Conservation (phyloP, 768 basidiomycete genomes). For the Dentipellis fragilis region DNA sequence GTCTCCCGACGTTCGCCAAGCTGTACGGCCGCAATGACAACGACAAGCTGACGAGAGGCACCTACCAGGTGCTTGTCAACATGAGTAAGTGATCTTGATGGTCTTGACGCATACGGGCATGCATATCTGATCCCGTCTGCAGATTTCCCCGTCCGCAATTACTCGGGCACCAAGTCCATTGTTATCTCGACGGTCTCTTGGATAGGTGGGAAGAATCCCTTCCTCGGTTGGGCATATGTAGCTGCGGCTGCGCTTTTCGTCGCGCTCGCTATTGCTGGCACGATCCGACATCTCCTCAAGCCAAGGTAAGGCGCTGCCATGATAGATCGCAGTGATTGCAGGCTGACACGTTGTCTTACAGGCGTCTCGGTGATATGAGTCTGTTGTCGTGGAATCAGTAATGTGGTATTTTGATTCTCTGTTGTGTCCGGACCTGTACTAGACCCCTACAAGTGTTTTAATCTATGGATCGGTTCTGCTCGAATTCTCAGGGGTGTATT, state of each 20-base stretch:
- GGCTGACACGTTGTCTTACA: conserved; percentile 20
- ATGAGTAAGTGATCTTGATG: conserved; percentile 53
- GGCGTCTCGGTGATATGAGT: conserved; percentile 81
- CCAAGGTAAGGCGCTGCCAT: conserved; percentile 51
- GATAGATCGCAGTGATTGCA: background rate
- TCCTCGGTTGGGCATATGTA: conserved; percentile 97
- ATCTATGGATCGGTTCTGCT: no score
- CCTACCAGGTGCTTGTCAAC: conserved; percentile 64
- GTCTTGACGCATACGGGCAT: background rate
- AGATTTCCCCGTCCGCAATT: conserved; percentile 87
- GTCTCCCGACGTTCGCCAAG: conserved; percentile 94
- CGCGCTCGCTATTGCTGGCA: conserved; percentile 76
- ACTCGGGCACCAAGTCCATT: conserved; percentile 91
- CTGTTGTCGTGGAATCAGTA: conserved; percentile 78
- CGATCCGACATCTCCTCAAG: conserved; percentile 86
- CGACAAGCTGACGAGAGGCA: conserved; percentile 57
- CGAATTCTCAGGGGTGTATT: no score
- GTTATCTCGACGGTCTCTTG: conserved; percentile 97
- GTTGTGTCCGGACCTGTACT: no score
- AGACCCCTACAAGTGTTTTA: no score
- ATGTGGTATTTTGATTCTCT: background rate
- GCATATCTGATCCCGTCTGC: background rate
- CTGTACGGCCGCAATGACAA: conserved; percentile 87
- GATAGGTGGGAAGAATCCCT: conserved; percentile 98
- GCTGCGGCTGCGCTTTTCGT: conserved; percentile 83